A percentile compares a stretch with the other conserved stretches of the same genome.
phyloP scores from a whole-genome alignment of 2,329 filamentous ascomycete species.

The Sordariomycetes sp. region DNA sequence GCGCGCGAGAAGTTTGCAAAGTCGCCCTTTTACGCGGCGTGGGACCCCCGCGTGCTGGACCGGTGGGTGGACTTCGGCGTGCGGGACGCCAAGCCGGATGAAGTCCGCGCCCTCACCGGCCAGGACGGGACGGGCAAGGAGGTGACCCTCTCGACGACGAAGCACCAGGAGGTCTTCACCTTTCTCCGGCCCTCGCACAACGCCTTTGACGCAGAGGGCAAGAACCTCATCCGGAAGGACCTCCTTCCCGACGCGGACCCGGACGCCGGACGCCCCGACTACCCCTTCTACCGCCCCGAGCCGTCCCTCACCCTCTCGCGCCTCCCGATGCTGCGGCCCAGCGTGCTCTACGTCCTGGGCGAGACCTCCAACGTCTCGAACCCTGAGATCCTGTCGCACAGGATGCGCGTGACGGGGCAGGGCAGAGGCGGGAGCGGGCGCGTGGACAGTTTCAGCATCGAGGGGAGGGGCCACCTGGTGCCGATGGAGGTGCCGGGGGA shows the following conservation, averaged over 20 bases:
- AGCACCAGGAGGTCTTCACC: constrained; percentile 73
- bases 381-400: constrained; percentile 35
- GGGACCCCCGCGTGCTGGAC: constrained; percentile 67
- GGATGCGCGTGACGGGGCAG: constrained; percentile 49
- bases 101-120: constrained; percentile 7
- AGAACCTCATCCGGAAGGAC: constrained; percentile 22
- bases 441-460: constrained; percentile 52
- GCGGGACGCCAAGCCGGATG: constrained; percentile 37
- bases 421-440: constrained; percentile 54
- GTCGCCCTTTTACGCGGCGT: constrained; percentile 59
- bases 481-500: constrained; percentile 64
- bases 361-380: constrained; percentile 40
- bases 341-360: constrained; percentile 59
- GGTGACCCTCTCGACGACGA: constrained; percentile 68
- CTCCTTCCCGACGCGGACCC: constrained; percentile 31
- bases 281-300: constrained; percentile 54
- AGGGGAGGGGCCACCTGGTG: constrained; percentile 60
- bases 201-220: constrained; percentile 22
- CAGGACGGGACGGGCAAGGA: constrained; percentile 14
- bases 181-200: constrained; percentile 51
- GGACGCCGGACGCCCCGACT: constrained; percentile 16
- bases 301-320: constrained; percentile 38
- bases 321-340: constrained; percentile 48
- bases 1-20: constrained; percentile 55
- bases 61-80: constrained; percentile 62